A percentile compares a stretch with the other conserved stretches of the same genome.
Evolutionary conservation across 352 stramenopile genomes (phyloP).

Genomic region (Chrysophaeum taylorii): DNA sequence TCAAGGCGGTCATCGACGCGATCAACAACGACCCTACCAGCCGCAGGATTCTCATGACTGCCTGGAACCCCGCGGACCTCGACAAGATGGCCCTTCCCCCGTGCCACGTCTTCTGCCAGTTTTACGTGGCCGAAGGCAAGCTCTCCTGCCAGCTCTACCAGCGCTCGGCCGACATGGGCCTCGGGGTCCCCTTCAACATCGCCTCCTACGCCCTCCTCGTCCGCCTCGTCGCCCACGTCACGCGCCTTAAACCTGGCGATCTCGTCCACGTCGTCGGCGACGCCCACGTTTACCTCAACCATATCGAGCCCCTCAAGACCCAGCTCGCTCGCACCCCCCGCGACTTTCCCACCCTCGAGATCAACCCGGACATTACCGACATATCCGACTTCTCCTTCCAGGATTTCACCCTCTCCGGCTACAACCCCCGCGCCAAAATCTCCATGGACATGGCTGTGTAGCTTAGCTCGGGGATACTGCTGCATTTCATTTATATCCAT

Average conservation of each 20-base stretch:
- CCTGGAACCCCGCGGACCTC: slow-evolving; percentile 96
- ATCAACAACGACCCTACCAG: slow-evolving; percentile 92
- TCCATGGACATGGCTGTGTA: slow-evolving; percentile 99
- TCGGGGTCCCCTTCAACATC: slow-evolving; percentile 99
- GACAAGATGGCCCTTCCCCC: slow-evolving; percentile 93
- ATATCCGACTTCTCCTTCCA: slow-evolving; percentile 91
- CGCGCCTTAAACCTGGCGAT: slow-evolving; percentile 78
- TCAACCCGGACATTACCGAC: slow-evolving; percentile 64
- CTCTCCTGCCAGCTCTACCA: slow-evolving; percentile 96
- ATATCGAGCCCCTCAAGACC: slow-evolving; percentile 89
- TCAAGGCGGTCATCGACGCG: slow-evolving; percentile 92
- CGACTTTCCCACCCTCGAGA: slow-evolving; percentile 82
- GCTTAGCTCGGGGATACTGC: too few species aligned
- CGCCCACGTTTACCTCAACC: slow-evolving; percentile 97
- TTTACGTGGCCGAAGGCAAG: slow-evolving; percentile 74
- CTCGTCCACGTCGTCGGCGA: slow-evolving; percentile 98
- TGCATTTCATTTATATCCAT: too few species aligned
- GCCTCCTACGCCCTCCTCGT: slow-evolving; percentile 95
- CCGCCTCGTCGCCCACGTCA: slow-evolving; percentile 87
- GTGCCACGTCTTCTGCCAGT: slow-evolving; percentile 99
- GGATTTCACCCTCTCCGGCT: slow-evolving; percentile 90
- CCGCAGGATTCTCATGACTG: slow-evolving; percentile 92
- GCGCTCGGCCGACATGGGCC: slow-evolving; percentile 95
- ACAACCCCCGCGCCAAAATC: slow-evolving; percentile 89
- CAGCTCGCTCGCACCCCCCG: slow-evolving; percentile 82